A percentile compares a stretch with the other conserved stretches of the same genome.
Evolutionary conservation across 305 asterid genomes (phyloP).

Genomic region (Fraxinus paxiana): DNA sequence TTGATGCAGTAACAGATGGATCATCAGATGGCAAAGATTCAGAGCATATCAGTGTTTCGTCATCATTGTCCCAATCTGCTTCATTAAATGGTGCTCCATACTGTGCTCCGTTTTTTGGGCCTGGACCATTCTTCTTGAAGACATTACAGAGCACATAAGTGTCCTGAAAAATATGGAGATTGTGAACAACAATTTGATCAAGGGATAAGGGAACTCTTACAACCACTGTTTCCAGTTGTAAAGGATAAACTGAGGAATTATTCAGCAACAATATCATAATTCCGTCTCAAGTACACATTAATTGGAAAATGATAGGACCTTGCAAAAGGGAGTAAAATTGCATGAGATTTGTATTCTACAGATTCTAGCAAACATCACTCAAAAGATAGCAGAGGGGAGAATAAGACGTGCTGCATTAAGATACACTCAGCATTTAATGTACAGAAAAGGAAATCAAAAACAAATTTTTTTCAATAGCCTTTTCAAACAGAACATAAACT

Average conservation of each 20-base stretch:
- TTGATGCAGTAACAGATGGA: constrained; percentile 3
- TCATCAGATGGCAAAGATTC: constrained; percentile 17
- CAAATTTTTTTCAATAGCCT: neutral
- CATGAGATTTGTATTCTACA: neutral
- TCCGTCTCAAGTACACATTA: neutral
- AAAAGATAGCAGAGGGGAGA: neutral
- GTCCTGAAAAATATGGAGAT: constrained; percentile 43
- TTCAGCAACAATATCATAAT: neutral
- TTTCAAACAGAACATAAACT: neutral
- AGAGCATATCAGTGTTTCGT: constrained; percentile 21
- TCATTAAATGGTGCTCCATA: constrained; percentile 88
- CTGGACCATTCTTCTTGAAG: constrained; percentile 72
- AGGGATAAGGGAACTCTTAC: neutral
- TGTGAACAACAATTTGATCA: constrained; percentile 6
- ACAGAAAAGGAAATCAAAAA: neutral
- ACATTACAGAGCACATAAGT: constrained; percentile 68
- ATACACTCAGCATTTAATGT: neutral
- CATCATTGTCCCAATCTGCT: constrained; percentile 74
- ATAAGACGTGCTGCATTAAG: neutral
- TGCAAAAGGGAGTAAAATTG: neutral
- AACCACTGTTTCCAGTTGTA: neutral
- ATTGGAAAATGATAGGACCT: neutral
- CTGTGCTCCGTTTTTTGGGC: constrained; percentile 85
- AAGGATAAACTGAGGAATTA: neutral
- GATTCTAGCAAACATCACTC: neutral